A percentile compares a stretch with the other conserved stretches of the same genome.
These are phyloP conservation scores for Aspergillus nanangensis DNA, from an alignment of 495 filamentous ascomycete species.

Conservation along the genomic window DNA sequence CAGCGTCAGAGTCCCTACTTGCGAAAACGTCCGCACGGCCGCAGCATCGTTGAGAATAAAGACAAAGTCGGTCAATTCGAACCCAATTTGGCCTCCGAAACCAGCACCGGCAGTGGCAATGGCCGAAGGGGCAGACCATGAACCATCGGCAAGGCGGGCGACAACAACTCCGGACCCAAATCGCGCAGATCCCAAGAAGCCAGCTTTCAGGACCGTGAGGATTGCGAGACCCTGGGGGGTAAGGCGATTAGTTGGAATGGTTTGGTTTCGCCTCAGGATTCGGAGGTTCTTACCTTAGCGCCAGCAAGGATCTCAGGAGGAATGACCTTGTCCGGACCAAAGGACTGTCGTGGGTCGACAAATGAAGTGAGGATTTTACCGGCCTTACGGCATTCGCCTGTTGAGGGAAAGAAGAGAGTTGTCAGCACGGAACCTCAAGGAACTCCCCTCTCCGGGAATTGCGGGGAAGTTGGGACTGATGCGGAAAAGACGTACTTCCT, in stretches of 20 bases:
- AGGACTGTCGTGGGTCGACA: conserved; percentile 88
- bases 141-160: conserved; percentile 83
- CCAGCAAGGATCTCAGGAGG: conserved; percentile 83
- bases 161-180: conserved; percentile 94
- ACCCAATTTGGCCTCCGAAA: conserved; percentile 94
- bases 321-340: conserved; percentile 96
- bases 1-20: conserved; percentile 82
- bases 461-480: conserved; percentile 31
- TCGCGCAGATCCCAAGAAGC: conserved; percentile 87
- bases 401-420: conserved; percentile 7
- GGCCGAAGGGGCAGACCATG: conserved; percentile 91
- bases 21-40: conserved; percentile 92
- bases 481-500: conserved; percentile 44
- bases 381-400: conserved; percentile 85
- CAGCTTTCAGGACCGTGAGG: conserved; percentile 91
- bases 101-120: conserved; percentile 88
- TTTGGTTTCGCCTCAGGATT: too few relatives aligned
- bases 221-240: conserved; percentile 77
- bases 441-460: conserved; percentile 15
- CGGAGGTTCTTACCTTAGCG: conserved; percentile 68
- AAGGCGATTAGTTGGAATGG: conserved; percentile 9
- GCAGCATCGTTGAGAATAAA: conserved; percentile 94
- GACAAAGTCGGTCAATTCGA: conserved; percentile 97
- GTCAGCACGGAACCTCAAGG: conserved; percentile 24
- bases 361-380: conserved; percentile 93